Evolutionary conservation across 495 filamentous ascomycete genomes (phyloP).

Genomic region (Hypomontagnella submonticulosa): DNA sequence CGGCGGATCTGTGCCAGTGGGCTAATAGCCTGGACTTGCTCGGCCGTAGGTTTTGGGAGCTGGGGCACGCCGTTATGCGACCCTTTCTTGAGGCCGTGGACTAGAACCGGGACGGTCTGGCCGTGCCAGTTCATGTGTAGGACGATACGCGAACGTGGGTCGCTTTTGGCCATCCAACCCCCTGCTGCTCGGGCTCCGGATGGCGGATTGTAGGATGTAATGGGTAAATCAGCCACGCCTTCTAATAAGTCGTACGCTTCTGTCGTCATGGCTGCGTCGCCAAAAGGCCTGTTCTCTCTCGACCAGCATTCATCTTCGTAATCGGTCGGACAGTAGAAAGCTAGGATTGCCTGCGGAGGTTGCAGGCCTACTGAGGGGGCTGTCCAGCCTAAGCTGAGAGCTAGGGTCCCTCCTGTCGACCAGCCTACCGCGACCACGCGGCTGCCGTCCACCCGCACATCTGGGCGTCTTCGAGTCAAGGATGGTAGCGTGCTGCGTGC

Average conservation of each 20-base stretch:
- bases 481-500: conserved; percentile 54
- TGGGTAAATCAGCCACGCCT: conserved; percentile 16
- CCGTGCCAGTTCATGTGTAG: conserved; percentile 62
- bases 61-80: neutral
- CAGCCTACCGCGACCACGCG: conserved; percentile 64
- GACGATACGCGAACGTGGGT: conserved; percentile 51
- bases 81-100: conserved; percentile 37
- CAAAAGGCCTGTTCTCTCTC: conserved; percentile 25
- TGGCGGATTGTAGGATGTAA: conserved; percentile 23
- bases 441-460: conserved; percentile 50
- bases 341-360: conserved; percentile 62
- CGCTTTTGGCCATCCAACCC: conserved; percentile 23
- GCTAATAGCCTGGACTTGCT: conserved; percentile 49
- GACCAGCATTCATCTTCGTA: conserved; percentile 49
- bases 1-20: conserved; percentile 53
- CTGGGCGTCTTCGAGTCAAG: conserved; percentile 34
- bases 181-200: conserved; percentile 14
- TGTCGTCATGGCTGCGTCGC: conserved; percentile 13
- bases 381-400: conserved; percentile 61
- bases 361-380: conserved; percentile 38
- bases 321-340: conserved; percentile 64
- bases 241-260: conserved; percentile 35
- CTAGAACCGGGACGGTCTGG: conserved; percentile 54
- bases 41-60: conserved; percentile 13
- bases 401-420: conserved; percentile 66